Base-by-base conservation (phyloP, 306 rosid genomes). In the Cotoneaster glaucophyllus region DNA sequence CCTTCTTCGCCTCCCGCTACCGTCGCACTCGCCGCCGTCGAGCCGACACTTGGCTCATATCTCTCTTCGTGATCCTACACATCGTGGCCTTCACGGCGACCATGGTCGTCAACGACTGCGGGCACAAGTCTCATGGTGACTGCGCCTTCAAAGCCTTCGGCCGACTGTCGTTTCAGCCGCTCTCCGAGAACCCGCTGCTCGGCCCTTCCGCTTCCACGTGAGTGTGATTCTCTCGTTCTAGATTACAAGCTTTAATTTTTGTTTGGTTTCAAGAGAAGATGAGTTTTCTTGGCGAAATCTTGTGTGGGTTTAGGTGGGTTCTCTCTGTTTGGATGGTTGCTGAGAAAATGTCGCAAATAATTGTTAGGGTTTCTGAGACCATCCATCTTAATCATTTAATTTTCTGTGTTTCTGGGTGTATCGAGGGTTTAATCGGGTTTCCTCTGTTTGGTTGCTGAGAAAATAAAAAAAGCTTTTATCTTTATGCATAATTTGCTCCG, bases 131-230 rank as follows among this genome's bases (percentile, higher is more conserved):
- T 72, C 80, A 84, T 39, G 82, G 88, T 44, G 91, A 92, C 64
- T 94, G 98, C 65, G 74, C 87, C 25, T 52, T 94, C 77, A 71
- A 76, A 17, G 31, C 77, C 25, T 88, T 94, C 3, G 96, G 98
- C 32, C 85, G 96, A 67, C 76, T 92, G 53, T 92, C 98, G 34
- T 95, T 92, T 75, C 98, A 94, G 87, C 96, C 89, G 54, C 89
- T 92, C 68, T 4, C 85, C 1, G 98, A 94, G 80, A 94, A 94
- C 77, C 96, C 98, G 19, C 83, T 92, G 41, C 88, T 94, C 54
- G 98, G 98, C 21, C 97, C 98, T 80, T 91, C 98, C 22, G 89
- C 88, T 79, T 95, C 97, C 65, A 89, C 89, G 98, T 95, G 41
- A 82, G 98, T 95, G 41, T 81, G 70, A 21, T 63, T 63, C 65